phyloP scores from a whole-genome alignment of 2,329 filamentous ascomycete genomes.

The Diplodia intermedia region DNA sequence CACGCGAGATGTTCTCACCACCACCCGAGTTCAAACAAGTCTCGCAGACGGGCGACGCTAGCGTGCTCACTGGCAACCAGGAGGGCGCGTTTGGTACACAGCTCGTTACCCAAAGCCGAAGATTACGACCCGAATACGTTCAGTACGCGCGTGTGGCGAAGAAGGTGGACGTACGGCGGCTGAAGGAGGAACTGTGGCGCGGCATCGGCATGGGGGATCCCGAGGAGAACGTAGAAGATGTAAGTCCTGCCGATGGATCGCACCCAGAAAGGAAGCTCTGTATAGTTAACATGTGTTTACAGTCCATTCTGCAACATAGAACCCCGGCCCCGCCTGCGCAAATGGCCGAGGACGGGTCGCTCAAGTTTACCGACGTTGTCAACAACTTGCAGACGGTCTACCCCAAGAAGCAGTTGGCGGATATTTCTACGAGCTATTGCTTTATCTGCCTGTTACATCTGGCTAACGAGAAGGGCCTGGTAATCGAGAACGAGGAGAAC shows the following conservation, averaged over 20 bases:
- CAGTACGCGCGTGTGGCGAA: conserved; percentile 71
- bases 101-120: conserved; percentile 66
- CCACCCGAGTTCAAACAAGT: conserved; percentile 23
- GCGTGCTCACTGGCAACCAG: conserved; percentile 43
- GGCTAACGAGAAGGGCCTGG: conserved; percentile 89
- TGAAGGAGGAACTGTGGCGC: conserved; percentile 71
- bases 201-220: conserved; percentile 53
- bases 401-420: conserved; percentile 81
- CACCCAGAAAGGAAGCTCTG: not conserved
- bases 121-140: conserved; percentile 69
- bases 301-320: conserved; percentile 8
- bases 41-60: conserved; percentile 28
- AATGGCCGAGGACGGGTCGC: conserved; percentile 57
- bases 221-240: conserved; percentile 45
- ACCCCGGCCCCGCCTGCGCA: conserved; percentile 37
- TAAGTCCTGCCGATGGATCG: conserved; percentile 35
- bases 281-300: not conserved
- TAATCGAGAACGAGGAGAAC: conserved; percentile 69
- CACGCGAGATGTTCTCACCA: conserved; percentile 70
- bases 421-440: conserved; percentile 91
- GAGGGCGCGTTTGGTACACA: conserved; percentile 67
- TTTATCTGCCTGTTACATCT: conserved; percentile 93
- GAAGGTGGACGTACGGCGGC: conserved; percentile 68
- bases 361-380: conserved; percentile 93
- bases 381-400: conserved; percentile 87